Percentiles rank a stretch among this genome's conserved stretches.
Evolutionary conservation across 345 rosid genomes (phyloP).

Genomic region (Salix purpurea): DNA sequence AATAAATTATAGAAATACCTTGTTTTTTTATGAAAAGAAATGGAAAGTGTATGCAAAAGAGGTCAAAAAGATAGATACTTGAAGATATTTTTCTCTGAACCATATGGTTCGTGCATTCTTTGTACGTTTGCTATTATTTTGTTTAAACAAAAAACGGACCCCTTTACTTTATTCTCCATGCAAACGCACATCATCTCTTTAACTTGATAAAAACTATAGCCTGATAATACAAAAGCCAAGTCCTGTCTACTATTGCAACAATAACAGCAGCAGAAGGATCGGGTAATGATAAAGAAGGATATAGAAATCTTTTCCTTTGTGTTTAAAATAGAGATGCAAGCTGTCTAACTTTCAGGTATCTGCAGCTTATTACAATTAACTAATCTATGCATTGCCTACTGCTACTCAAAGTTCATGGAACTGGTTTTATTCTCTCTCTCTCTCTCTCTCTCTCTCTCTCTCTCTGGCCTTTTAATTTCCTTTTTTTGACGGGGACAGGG

Average conservation of each 20-base stretch:
- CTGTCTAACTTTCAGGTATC: slow-evolving; percentile 21
- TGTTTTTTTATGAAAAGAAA: neutral
- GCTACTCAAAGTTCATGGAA: slow-evolving; percentile 8
- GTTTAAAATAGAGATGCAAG: slow-evolving; percentile 10
- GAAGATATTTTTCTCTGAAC: neutral
- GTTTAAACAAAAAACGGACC: too few relatives aligned
- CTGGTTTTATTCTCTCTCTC: neutral
- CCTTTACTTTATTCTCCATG: too few relatives aligned
- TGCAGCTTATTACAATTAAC: neutral
- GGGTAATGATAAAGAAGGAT: neutral
- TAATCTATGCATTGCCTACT: too few relatives aligned
- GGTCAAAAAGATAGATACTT: neutral
- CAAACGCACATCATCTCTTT: too few relatives aligned
- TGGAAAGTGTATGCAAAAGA: neutral
- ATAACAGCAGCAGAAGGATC: neutral
- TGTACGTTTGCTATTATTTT: too few relatives aligned
- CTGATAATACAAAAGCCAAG: neutral
- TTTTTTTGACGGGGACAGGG: neutral
- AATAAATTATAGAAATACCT: neutral
- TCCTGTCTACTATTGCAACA: neutral
- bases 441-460: neutral
- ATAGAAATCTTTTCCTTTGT: neutral
- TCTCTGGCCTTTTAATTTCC: neutral
- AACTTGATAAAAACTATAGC: neutral
- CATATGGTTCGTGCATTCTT: slow-evolving; percentile 16